Base-by-base conservation (phyloP, 495 filamentous ascomycete genomes). In the Diplogelasinospora grovesii region DNA sequence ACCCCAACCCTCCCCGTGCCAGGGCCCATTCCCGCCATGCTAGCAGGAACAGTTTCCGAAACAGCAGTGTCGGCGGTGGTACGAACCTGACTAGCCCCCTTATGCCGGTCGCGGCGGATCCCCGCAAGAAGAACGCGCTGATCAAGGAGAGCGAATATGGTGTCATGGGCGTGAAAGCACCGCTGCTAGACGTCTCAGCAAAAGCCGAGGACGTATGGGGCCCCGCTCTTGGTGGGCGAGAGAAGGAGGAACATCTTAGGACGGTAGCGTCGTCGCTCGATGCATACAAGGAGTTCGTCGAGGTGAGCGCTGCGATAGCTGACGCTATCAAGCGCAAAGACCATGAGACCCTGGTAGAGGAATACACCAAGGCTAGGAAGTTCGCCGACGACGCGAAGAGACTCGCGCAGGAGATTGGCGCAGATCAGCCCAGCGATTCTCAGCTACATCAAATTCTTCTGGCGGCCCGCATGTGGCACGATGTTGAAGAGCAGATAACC, bases 191-290 rank as follows among this genome's bases (percentile, higher is more conserved):
- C 51, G 86, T 88, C 2, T 86, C 86, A 16, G 79, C 86, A 34
- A 97, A 96, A 56, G 90, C 89, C 0, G 87, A 98, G 56, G 93
- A 98, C 46, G 79, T 97, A 3, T 98, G 92, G 86, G 92, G 93
- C 0, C 93, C 93, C 11, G 89, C 89, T 13, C 66, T 98, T 35
- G 86, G 87, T 21, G 90, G 92, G 1, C 75, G 86, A n/a, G 90
- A 96, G 43, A 82, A 87, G 51, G 93, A 97, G 53, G 85, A 89
- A 49, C 78, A 78, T 41, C 64, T 97, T 30, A 89, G 87, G 60
- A 73, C 78, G 0, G 74, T 94, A 5, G 66, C 86, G 23, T 68
- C 71, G 3, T 75, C 77, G 4, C 73, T 97, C 39, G 87, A 95
- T 49, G 78, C 73, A 45, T 79, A 87, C 53, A 82, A 81, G 42